Percentiles rank a stretch among this genome's conserved stretches.
Conservation (phyloP, 805 yeast species). For the Wickerhamomyces mucosus region DNA sequence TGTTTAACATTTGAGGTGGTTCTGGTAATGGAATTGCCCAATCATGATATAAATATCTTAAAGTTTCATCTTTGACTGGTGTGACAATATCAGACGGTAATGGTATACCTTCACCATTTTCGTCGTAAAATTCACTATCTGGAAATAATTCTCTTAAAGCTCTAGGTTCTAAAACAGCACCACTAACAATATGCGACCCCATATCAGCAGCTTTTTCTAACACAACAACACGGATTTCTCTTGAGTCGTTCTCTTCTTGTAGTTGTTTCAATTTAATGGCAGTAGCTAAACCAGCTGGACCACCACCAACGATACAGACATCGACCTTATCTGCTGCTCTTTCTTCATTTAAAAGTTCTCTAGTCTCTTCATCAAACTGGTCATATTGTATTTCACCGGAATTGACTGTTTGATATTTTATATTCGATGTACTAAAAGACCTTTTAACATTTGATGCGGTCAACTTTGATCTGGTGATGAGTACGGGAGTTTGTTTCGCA, state of each 20-base stretch:
- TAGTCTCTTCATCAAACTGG: constrained; percentile 31
- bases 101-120: constrained; percentile 51
- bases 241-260: constrained; percentile 53
- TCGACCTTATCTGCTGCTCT: constrained; percentile 84
- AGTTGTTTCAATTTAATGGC: constrained; percentile 85
- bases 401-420: constrained; percentile 1
- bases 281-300: constrained; percentile 94
- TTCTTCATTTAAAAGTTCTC: constrained; percentile 43
- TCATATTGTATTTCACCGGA: constrained; percentile 21
- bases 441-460: not conserved
- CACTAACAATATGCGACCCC: constrained; percentile 88
- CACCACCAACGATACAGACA: constrained; percentile 95
- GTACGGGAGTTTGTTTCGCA: not conserved
- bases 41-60: constrained; percentile 58
- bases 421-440: not conserved
- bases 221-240: constrained; percentile 75
- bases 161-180: constrained; percentile 88
- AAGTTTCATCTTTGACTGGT: constrained; percentile 60
- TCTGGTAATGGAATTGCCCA: constrained; percentile 72
- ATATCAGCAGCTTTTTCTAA: constrained; percentile 89
- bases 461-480: not conserved
- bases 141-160: constrained; percentile 81
- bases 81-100: constrained; percentile 74
- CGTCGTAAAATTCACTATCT: constrained; percentile 44
- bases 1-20: constrained; percentile 84